Conservation (phyloP, 805 yeast species). For the Saccharomycopsis sp. region DNA sequence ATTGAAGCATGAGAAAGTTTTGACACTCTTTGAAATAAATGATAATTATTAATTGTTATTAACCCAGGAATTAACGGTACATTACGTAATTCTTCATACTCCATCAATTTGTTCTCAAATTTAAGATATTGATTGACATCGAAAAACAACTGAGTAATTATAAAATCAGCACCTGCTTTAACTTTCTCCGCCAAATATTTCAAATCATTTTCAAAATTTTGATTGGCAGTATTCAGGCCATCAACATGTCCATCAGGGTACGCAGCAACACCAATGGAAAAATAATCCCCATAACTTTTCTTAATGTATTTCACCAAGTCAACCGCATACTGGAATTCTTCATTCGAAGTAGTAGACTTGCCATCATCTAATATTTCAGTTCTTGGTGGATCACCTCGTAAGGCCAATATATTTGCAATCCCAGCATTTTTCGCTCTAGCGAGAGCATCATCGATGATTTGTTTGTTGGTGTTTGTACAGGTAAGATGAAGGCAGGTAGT, state of each 20-base stretch:
- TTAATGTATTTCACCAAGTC: constrained; percentile 82
- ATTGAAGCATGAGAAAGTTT: constrained; percentile 81
- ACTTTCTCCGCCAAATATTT: constrained; percentile 79
- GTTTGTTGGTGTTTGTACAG: constrained; percentile 84
- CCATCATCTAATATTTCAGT: constrained; percentile 31
- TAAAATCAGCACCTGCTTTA: constrained; percentile 91
- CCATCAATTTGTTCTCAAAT: constrained; percentile 46
- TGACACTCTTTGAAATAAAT: constrained; percentile 80
- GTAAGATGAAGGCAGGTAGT: constrained; percentile 93
- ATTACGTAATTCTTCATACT: constrained; percentile 30
- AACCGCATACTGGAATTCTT: constrained; percentile 61
- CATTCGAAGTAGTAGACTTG: constrained; percentile 19
- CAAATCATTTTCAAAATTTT: constrained; percentile 60
- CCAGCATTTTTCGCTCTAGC: constrained; percentile 66
- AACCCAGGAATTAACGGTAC: constrained; percentile 73
- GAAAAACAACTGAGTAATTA: constrained; percentile 86
- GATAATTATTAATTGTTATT: constrained; percentile 85
- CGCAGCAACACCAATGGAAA: constrained; percentile 95
- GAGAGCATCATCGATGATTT: constrained; percentile 74
- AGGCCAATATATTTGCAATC: constrained; percentile 80
- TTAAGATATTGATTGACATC: constrained; percentile 70
- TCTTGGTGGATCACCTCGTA: constrained; percentile 94
- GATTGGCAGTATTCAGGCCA: constrained; percentile 61
- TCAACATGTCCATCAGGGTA: constrained; percentile 98
- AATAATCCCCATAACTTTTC: constrained; percentile 63